These are phyloP conservation scores for Artemisia tridentata DNA, from an alignment of 129 eudicot genomes.

Conservation along the genomic window DNA sequence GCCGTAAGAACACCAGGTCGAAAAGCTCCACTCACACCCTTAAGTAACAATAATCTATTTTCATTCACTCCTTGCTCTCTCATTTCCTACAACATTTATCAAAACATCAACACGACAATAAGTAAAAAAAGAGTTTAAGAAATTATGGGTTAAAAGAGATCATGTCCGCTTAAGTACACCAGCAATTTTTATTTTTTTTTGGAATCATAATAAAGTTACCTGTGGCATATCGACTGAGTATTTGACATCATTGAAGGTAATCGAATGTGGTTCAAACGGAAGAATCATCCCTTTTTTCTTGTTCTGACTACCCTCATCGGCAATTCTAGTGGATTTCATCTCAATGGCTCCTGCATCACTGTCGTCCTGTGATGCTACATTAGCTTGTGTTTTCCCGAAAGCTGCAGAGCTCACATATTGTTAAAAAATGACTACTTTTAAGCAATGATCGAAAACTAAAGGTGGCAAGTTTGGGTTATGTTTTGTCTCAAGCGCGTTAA, in stretches of 20 bases:
- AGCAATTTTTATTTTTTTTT: too few relatives aligned
- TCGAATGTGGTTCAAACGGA: slow-evolving; percentile 82
- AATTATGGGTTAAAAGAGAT: neutral
- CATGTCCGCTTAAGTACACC: neutral
- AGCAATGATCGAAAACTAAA: slow-evolving; percentile 1
- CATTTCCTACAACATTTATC: slow-evolving; percentile 60
- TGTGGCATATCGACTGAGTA: slow-evolving; percentile 95
- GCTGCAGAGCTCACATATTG: slow-evolving; percentile 43
- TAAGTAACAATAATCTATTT: slow-evolving; percentile 64
- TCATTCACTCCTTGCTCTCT: slow-evolving; percentile 62
- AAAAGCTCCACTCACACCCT: slow-evolving; percentile 79
- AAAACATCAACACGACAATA: neutral
- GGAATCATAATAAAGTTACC: slow-evolving; percentile 33
- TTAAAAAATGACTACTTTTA: slow-evolving; percentile 15
- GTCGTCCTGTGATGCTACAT: slow-evolving; percentile 23
- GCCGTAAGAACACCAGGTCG: slow-evolving; percentile 90
- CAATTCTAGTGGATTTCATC: slow-evolving; percentile 13
- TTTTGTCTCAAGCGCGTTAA: too few relatives aligned
- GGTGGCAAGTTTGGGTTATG: neutral
- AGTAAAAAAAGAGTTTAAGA: neutral
- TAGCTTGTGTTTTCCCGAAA: slow-evolving; percentile 51
- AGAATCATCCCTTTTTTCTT: slow-evolving; percentile 65
- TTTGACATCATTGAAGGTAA: slow-evolving; percentile 70
- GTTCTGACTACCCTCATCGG: slow-evolving; percentile 20
- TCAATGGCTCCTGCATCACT: slow-evolving; percentile 29